These are phyloP conservation scores for Pholiota adiposa DNA, from an alignment of 1,284 basidiomycete species.

Conservation along the genomic window DNA sequence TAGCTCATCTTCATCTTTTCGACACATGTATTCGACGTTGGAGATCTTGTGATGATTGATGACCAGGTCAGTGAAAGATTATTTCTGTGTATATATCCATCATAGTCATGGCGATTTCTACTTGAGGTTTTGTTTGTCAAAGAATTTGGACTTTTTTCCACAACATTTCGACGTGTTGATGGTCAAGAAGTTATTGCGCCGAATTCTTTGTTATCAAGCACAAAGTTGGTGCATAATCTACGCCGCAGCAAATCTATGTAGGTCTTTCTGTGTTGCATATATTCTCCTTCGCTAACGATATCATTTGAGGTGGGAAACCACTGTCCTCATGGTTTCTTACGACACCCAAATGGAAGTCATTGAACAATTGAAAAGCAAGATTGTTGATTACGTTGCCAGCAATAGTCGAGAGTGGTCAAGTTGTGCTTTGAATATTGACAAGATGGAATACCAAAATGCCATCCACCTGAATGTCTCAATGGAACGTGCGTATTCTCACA, in stretches of 20 bases:
- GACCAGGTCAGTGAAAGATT: slow-evolving; percentile 49
- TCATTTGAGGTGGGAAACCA: slow-evolving; percentile 75
- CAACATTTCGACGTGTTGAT: slow-evolving; percentile 78
- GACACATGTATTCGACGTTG: slow-evolving; percentile 79
- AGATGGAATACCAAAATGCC: slow-evolving; percentile 78
- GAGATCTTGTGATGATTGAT: slow-evolving; percentile 81
- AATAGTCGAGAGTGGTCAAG: slow-evolving; percentile 80
- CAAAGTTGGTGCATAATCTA: slow-evolving; percentile 80
- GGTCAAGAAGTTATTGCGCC: slow-evolving; percentile 84
- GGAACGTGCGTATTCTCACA: slow-evolving; percentile 61
- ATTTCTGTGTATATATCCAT: background rate
- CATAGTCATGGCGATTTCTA: background rate
- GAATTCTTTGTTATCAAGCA: slow-evolving; percentile 73
- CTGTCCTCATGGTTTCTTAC: slow-evolving; percentile 65
- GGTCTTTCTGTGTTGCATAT: slow-evolving; percentile 21
- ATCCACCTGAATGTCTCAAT: slow-evolving; percentile 71
- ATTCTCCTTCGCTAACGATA: slow-evolving; percentile 18
- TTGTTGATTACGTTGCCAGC: slow-evolving; percentile 64
- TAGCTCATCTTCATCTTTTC: slow-evolving; percentile 85
- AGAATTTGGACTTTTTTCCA: slow-evolving; percentile 84
- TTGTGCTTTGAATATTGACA: slow-evolving; percentile 67
- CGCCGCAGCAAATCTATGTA: slow-evolving; percentile 78
- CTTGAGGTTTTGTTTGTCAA: slow-evolving; percentile 60
- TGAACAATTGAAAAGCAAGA: slow-evolving; percentile 64
- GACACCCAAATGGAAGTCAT: slow-evolving; percentile 70